Percentiles rank a stretch among this genome's conserved stretches.
Evolutionary conservation across 75 land plant genomes (phyloP).

Genomic region (Isoetes taiwanensis): DNA sequence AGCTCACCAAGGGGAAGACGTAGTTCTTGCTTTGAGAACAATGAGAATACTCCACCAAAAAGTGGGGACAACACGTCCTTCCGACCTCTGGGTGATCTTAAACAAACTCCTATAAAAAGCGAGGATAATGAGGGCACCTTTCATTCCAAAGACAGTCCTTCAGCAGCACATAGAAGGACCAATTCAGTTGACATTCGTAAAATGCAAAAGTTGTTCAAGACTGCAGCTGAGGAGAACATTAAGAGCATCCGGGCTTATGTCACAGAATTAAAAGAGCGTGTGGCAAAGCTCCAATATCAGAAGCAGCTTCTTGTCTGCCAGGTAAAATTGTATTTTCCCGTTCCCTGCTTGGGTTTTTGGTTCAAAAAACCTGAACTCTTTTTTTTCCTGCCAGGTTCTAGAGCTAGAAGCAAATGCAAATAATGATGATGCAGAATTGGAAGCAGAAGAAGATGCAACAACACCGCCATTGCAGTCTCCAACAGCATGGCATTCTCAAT

Average conservation of each 20-base stretch:
- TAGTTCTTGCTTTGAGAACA: slow-evolving; percentile 16
- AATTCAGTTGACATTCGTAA: slow-evolving; percentile 89
- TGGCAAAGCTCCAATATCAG: slow-evolving; percentile 92
- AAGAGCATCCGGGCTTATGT: slow-evolving; percentile 88
- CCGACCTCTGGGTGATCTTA: slow-evolving; percentile 4
- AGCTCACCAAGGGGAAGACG: slow-evolving; percentile 11
- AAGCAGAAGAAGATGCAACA: slow-evolving; percentile 9
- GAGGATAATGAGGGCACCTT: slow-evolving; percentile 16
- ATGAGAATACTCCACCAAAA: slow-evolving; percentile 24
- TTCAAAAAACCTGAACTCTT: background rate
- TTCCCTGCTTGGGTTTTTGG: background rate
- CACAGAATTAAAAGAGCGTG: slow-evolving; percentile 94
- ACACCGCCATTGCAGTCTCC: slow-evolving; percentile 23
- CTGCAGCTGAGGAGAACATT: slow-evolving; percentile 96
- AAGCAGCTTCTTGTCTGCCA: slow-evolving; percentile 96
- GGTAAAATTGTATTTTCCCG: slow-evolving; percentile 22
- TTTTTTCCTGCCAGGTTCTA: slow-evolving; percentile 43
- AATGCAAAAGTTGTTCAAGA: slow-evolving; percentile 96
- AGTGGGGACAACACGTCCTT: slow-evolving; percentile 4
- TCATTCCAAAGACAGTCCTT: slow-evolving; percentile 11
- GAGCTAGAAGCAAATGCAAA: slow-evolving; percentile 79
- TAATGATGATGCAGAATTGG: slow-evolving; percentile 24
- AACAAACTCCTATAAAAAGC: slow-evolving; percentile 7
- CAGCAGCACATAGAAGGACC: slow-evolving; percentile 41
- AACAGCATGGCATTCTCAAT: slow-evolving; percentile 39